Evolutionary conservation across 75 land plant species (phyloP).

Genomic region (Sequoia sempervirens): DNA sequence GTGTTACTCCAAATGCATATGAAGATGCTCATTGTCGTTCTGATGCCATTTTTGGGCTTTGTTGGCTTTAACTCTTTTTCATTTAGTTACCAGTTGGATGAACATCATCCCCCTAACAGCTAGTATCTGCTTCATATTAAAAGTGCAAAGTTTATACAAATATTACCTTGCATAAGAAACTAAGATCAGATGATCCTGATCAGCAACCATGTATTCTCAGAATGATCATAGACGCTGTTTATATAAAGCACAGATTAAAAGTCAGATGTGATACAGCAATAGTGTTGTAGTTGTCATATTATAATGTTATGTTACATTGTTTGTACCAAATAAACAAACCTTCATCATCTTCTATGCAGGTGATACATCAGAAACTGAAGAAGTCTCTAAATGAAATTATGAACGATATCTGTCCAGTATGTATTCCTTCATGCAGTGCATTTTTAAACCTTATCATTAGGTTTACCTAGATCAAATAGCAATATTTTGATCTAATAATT

Average conservation of each 20-base stretch:
- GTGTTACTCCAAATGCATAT: background rate
- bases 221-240: background rate
- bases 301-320: background rate
- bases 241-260: background rate
- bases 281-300: background rate
- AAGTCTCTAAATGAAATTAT: conserved; percentile 75
- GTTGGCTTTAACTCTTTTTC: background rate
- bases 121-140: background rate
- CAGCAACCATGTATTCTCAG: background rate
- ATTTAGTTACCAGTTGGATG: background rate
- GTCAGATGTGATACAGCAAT: background rate
- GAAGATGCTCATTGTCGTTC: background rate
- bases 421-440: background rate
- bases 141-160: background rate
- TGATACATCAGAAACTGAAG: conserved; percentile 85
- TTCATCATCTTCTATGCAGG: conserved; percentile 33
- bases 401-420: conserved; percentile 83
- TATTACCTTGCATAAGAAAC: background rate
- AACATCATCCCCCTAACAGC: background rate
- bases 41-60: background rate
- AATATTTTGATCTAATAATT: background rate
- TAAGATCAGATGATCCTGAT: background rate
- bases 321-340: background rate
- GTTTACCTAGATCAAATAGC: background rate
- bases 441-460: background rate